A percentile compares a stretch with the other conserved stretches of the same genome.
phyloP scores from a whole-genome alignment of 2,329 filamentous ascomycete species.

The Pochonia chlamydosporia region DNA sequence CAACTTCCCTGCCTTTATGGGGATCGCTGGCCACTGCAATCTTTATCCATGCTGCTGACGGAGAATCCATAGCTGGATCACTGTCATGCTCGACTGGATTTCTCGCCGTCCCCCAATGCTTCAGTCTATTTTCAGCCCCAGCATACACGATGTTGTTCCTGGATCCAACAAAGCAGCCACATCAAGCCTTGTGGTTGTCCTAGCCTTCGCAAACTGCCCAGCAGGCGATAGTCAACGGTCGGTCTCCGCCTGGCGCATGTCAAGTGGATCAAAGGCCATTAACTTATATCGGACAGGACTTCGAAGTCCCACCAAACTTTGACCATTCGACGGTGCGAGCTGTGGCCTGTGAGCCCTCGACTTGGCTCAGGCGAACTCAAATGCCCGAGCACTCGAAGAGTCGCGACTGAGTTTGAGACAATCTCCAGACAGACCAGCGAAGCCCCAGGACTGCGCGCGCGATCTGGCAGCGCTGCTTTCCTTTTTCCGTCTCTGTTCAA shows the following conservation, averaged over 20 bases:
- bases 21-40: too few species aligned
- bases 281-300: neutral
- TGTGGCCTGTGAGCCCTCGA: neutral
- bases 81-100: too few species aligned
- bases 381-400: neutral
- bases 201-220: neutral
- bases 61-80: too few species aligned
- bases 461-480: too few species aligned
- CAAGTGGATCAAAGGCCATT: neutral
- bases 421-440: neutral
- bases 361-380: neutral
- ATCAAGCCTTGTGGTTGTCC: neutral
- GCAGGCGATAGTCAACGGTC: neutral
- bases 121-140: neutral
- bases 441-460: neutral
- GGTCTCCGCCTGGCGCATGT: neutral
- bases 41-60: neutral
- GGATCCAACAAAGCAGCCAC: neutral
- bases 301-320: neutral
- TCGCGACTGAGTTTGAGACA: neutral
- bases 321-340: too few species aligned
- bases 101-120: too few species aligned
- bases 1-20: too few species aligned
- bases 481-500: too few species aligned
- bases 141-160: neutral